Percentiles rank a stretch among this genome's conserved stretches.
These are phyloP conservation scores for Aureobasidium melanogenum DNA, from an alignment of 2,329 filamentous ascomycete genomes.

Conservation along the genomic window DNA sequence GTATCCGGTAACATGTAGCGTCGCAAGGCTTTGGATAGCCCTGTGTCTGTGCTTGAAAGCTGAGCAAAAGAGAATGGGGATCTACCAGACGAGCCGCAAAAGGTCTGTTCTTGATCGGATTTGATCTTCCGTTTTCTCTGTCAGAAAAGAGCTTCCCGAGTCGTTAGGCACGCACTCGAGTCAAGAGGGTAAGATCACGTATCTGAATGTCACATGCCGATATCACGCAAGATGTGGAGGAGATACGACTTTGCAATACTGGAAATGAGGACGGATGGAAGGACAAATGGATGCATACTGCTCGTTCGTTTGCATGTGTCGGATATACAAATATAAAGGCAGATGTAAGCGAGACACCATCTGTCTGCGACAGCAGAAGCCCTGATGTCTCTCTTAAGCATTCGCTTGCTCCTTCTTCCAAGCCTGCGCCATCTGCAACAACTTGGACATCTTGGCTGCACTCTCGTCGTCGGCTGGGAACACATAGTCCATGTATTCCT, in stretches of 20 bases:
- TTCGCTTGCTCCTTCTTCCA: slow-evolving; percentile 63
- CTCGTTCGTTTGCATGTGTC: background rate
- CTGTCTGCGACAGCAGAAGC: background rate
- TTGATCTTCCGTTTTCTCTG: background rate
- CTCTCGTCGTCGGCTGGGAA: slow-evolving; percentile 93
- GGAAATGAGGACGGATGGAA: background rate
- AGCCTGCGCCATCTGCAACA: slow-evolving; percentile 75
- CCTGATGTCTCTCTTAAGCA: background rate
- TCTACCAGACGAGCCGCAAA: background rate
- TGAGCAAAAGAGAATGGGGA: background rate
- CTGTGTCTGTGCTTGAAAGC: background rate
- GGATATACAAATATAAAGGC: background rate
- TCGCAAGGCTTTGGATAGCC: background rate
- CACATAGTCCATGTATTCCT: slow-evolving; percentile 95
- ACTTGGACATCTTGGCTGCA: slow-evolving; percentile 70
- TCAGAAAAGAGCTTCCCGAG: background rate
- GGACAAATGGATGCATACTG: background rate
- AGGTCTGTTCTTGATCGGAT: background rate
- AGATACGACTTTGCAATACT: background rate
- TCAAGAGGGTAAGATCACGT: background rate
- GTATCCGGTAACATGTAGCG: background rate
- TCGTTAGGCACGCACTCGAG: background rate
- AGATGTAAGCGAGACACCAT: background rate
- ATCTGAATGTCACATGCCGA: background rate
- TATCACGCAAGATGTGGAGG: background rate